Conservation (phyloP, 2,329 filamentous ascomycete species). For the Davidsoniella australis region DNA sequence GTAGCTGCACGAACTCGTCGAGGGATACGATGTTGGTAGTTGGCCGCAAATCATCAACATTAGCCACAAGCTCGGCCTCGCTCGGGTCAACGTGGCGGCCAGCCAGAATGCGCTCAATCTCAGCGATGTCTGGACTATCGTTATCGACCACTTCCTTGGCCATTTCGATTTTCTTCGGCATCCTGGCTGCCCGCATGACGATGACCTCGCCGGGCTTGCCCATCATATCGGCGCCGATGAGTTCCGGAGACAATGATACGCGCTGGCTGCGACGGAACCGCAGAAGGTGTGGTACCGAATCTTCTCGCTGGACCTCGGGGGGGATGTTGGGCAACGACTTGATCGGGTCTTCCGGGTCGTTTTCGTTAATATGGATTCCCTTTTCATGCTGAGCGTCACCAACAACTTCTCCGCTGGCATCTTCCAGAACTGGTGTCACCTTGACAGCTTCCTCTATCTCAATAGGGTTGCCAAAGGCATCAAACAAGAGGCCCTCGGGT, state of each 20-base stretch:
- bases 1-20: conserved; percentile 26
- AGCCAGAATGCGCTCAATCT: conserved; percentile 20
- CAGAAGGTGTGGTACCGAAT: neutral
- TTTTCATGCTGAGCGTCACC: neutral
- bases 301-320: conserved; percentile 2
- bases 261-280: conserved; percentile 6
- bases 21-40: conserved; percentile 21
- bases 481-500: conserved; percentile 10
- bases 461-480: neutral
- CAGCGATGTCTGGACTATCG: conserved; percentile 13
- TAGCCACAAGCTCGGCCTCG: conserved; percentile 23
- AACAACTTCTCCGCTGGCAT: no score
- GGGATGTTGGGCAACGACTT: conserved; percentile 1
- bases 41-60: conserved; percentile 34
- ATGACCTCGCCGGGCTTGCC: conserved; percentile 27
- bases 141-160: conserved; percentile 11
- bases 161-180: conserved; percentile 1
- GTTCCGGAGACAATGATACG: conserved; percentile 4
- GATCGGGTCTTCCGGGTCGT: conserved; percentile 2
- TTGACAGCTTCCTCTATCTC: neutral
- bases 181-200: conserved; percentile 24
- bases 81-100: conserved; percentile 17
- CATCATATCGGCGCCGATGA: conserved; percentile 19
- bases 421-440: no score
- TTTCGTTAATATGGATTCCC: neutral